These are phyloP conservation scores for Ustilago xerochloae DNA, from an alignment of 1,284 basidiomycete species.

Conservation along the genomic window DNA sequence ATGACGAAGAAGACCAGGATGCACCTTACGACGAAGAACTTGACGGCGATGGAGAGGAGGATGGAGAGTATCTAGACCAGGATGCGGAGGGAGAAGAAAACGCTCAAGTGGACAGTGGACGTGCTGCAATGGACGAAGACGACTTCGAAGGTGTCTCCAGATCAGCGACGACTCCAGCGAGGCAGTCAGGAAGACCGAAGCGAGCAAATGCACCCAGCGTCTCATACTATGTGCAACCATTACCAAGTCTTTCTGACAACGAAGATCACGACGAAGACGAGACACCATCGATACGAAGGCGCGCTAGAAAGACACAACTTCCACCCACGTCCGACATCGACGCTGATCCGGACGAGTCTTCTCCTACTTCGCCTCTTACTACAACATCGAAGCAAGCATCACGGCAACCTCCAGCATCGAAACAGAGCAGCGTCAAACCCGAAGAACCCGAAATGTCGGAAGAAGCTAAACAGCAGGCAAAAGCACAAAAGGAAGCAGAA, in stretches of 20 bases:
- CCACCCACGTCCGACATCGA: slow-evolving; percentile 22
- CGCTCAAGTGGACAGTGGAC: neutral
- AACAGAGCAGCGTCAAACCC: neutral
- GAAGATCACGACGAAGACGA: slow-evolving; percentile 31
- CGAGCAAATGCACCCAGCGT: slow-evolving; percentile 15
- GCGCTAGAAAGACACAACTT: slow-evolving; percentile 3
- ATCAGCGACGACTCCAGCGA: slow-evolving; percentile 2
- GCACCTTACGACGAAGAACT: slow-evolving; percentile 29
- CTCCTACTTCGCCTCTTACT: neutral
- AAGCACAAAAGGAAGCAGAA: slow-evolving; percentile 40
- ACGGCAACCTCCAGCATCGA: neutral
- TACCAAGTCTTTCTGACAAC: slow-evolving; percentile 19
- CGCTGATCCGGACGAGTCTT: neutral
- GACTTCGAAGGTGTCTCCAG: neutral
- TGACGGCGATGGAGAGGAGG: slow-evolving; percentile 30
- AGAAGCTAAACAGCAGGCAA: slow-evolving; percentile 32
- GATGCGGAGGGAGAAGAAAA: slow-evolving; percentile 16
- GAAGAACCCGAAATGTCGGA: slow-evolving; percentile 26
- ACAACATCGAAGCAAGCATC: neutral
- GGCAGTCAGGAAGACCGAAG: slow-evolving; percentile 18
- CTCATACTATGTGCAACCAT: slow-evolving; percentile 14
- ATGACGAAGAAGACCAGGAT: slow-evolving; percentile 16
- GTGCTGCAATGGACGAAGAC: neutral
- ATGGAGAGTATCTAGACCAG: slow-evolving; percentile 20
- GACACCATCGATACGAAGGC: slow-evolving; percentile 22